phyloP scores from a whole-genome alignment of 2,329 filamentous ascomycete genomes.

The Xylaria polymorpha region DNA sequence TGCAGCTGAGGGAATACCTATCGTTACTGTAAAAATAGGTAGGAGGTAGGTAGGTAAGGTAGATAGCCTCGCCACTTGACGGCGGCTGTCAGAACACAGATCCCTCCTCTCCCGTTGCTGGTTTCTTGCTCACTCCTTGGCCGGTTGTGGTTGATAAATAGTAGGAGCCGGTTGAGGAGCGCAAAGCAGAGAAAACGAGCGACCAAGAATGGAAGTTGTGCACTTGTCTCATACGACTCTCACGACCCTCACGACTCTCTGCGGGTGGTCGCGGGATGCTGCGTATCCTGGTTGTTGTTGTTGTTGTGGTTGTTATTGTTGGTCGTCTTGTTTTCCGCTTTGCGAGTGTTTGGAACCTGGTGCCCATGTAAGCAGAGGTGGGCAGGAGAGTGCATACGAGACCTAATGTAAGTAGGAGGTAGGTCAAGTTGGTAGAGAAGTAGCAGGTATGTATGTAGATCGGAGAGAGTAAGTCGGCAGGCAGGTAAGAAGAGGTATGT shows the following conservation, averaged over 20 bases:
- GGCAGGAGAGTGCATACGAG: background rate
- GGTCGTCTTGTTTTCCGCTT: background rate
- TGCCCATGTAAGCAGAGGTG: slow-evolving; percentile 3
- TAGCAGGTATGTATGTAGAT: too few relatives aligned
- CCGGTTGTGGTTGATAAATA: background rate
- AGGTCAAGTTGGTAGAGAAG: too few relatives aligned
- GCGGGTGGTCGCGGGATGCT: background rate
- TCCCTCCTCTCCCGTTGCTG: background rate
- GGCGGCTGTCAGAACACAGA: slow-evolving; percentile 7
- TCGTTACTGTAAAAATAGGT: too few relatives aligned
- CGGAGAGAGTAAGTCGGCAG: background rate
- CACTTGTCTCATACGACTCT: slow-evolving; percentile 1
- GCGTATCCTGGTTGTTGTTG: background rate
- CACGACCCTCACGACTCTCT: background rate
- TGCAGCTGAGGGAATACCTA: too few relatives aligned
- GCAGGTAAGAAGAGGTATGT: background rate
- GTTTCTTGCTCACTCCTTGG: background rate
- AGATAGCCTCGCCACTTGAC: slow-evolving; percentile 9
- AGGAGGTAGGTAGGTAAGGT: background rate
- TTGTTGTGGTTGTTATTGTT: background rate
- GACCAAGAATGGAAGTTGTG: background rate
- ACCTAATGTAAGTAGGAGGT: too few relatives aligned
- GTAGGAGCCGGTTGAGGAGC: background rate
- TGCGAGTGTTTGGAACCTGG: background rate
- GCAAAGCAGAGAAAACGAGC: background rate